Conservation (phyloP, 345 rosid genomes). For the Garcia nutans region DNA sequence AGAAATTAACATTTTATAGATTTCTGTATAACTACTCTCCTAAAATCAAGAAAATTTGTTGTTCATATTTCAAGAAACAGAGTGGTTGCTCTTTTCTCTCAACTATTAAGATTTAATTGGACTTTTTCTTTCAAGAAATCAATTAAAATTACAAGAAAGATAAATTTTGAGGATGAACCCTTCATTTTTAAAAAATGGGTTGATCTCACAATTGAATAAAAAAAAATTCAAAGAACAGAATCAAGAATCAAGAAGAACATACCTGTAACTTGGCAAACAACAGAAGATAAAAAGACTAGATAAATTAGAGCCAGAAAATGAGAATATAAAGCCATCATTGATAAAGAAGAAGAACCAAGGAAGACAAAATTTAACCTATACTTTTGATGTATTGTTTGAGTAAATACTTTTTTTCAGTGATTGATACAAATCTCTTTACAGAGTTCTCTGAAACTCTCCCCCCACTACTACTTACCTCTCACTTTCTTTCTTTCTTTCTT, state of each 20-base stretch:
- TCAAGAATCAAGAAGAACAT: constrained; percentile 9
- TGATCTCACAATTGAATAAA: background rate
- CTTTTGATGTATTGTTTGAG: constrained; percentile 11
- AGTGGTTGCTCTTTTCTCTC: too few relatives aligned
- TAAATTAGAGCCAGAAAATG: constrained; percentile 31
- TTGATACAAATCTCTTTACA: constrained; percentile 9
- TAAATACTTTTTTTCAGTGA: constrained; percentile 13
- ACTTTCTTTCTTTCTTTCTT: background rate
- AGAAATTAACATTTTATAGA: background rate
- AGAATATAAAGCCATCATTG: constrained; percentile 46
- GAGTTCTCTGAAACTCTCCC: constrained; percentile 2
- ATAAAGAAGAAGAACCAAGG: constrained; percentile 24
- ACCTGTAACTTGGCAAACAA: constrained; percentile 33
- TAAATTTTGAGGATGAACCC: background rate
- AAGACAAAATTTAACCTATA: constrained; percentile 11
- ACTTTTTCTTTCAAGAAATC: background rate
- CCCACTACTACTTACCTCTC: constrained; percentile 11
- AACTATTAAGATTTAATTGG: too few relatives aligned
- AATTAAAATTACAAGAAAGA: background rate
- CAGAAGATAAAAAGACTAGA: constrained; percentile 31
- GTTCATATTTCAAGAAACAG: too few relatives aligned
- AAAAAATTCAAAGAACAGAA: background rate
- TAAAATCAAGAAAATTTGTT: background rate
- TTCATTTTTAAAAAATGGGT: background rate
- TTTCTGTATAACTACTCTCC: background rate